Evolutionary conservation across 129 eudicot genomes (phyloP), one percentile per base, ranked within the genome.

Genomic region (Escallonia rubra): DNA sequence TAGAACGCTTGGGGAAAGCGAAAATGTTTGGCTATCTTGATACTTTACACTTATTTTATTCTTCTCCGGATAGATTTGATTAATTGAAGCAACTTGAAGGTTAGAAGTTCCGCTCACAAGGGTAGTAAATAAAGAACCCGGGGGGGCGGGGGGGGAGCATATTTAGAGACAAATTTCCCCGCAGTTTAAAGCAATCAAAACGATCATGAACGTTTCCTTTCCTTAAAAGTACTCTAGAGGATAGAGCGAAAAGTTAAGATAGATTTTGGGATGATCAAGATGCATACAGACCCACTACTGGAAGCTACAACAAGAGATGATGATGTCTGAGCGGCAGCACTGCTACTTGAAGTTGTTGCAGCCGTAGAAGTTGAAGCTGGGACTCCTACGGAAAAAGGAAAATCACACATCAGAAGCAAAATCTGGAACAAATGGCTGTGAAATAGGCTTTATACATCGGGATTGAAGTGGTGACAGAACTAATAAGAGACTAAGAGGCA

Each of bases 231-330:
- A 23, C 1, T 49, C 13, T 5, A 49, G 12, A 49, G 0, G 5
- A 48, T 57, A 23, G 62, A 40, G 10, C 11, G 8, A 64, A 46
- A 64, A 2, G 44, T 13, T 43, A 55, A 42, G 55, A 40, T 14
- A 67, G 43, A 42, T 9, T 23, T 55, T 68, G 7, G 34, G 63
- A 42, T 9, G 34, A 11, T 50, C 40, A 42, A 64, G 45, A 75
- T 67, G 59, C 59, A 47, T 60, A 83, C 95, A 58, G 70, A 92
- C 98, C 91, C 96, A 70, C 96, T 88, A 71, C 81, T 86, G 49
- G 96, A 82, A 69, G 91, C 81, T 41, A 78, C 84, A 76, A 74
- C 76, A 47, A 84, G 78, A 1, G 90, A 46, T 6, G 95, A 81
- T 67, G 98, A 75, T 7, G 90, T 73, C 72, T 86, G 98, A 57